Percentiles rank a stretch among this genome's conserved stretches.
Evolutionary conservation across 305 asterid species (phyloP).

Genomic region (Withania somnifera): DNA sequence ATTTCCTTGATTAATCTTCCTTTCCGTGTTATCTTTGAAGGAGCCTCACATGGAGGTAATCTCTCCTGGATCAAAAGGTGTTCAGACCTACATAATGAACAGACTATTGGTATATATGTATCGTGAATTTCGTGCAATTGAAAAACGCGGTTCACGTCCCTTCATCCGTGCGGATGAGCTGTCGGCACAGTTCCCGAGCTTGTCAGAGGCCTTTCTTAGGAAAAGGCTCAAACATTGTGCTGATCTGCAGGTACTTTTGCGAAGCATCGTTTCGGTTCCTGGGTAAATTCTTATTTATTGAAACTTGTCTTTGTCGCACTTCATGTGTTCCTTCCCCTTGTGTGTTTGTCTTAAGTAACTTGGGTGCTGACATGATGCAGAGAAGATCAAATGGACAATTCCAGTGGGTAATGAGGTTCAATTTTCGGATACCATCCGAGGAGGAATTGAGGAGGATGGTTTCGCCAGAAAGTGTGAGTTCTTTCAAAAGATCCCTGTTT

Average conservation of each 20-base stretch:
- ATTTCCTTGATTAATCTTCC: conserved; percentile 11
- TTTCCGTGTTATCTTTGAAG: conserved; percentile 24
- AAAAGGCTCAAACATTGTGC: conserved; percentile 85
- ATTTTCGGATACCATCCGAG: conserved; percentile 87
- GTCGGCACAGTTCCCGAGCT: conserved; percentile 67
- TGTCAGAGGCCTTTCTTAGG: conserved; percentile 72
- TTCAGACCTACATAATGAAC: conserved; percentile 79
- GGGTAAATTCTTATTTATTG: neutral
- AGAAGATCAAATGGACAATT: conserved; percentile 67
- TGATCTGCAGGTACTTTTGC: conserved; percentile 61
- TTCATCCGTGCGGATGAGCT: conserved; percentile 73
- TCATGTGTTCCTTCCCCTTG: neutral
- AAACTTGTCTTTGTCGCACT: neutral
- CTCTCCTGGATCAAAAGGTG: conserved; percentile 87
- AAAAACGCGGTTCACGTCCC: conserved; percentile 79
- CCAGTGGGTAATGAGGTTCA: conserved; percentile 81
- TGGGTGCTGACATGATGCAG: conserved; percentile 22
- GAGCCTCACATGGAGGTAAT: conserved; percentile 97
- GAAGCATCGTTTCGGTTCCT: neutral
- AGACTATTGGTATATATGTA: conserved; percentile 83
- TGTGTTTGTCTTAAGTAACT: neutral
- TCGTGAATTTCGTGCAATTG: conserved; percentile 74
- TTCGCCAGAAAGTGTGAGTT: conserved; percentile 83
- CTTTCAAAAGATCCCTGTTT: neutral
- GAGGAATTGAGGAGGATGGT: conserved; percentile 98